Conservation (phyloP, 495 filamentous ascomycete genomes). For the Penicillium angulare region DNA sequence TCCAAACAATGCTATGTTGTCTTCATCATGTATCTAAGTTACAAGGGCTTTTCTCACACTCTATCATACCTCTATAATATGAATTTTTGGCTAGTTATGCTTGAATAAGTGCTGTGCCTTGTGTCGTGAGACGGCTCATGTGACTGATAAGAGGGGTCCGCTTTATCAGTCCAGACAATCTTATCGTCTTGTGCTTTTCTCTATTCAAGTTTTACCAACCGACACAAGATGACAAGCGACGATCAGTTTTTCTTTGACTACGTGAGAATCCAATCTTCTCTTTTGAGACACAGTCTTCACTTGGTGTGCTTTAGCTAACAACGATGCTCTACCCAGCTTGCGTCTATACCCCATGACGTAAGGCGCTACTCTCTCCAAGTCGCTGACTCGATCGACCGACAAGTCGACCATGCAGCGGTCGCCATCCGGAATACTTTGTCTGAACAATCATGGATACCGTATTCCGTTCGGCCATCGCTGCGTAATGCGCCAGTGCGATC, state of each 20-base stretch:
- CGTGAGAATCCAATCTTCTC: conserved; percentile 26
- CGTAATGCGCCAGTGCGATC: conserved; percentile 45
- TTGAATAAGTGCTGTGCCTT: too few species aligned
- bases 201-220: conserved; percentile 9
- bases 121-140: too few species aligned
- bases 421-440: conserved; percentile 61
- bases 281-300: too few species aligned
- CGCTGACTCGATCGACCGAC: conserved; percentile 73
- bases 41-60: too few species aligned
- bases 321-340: conserved; percentile 51
- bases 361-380: conserved; percentile 60
- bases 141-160: conserved; percentile 11
- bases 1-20: too few species aligned
- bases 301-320: too few species aligned
- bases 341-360: conserved; percentile 70
- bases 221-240: conserved; percentile 48
- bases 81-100: too few species aligned
- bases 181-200: conserved; percentile 17
- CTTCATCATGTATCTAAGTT: too few species aligned
- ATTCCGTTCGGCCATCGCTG: conserved; percentile 58
- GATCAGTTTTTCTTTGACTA: conserved; percentile 53
- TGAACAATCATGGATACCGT: conserved; percentile 66
- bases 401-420: conserved; percentile 68
- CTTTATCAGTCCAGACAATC: conserved; percentile 17
- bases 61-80: too few species aligned